Percentiles rank a stretch among this genome's conserved stretches.
phyloP scores from a whole-genome alignment of 2,329 filamentous ascomycete species.

The Hymenoscyphus scutula region DNA sequence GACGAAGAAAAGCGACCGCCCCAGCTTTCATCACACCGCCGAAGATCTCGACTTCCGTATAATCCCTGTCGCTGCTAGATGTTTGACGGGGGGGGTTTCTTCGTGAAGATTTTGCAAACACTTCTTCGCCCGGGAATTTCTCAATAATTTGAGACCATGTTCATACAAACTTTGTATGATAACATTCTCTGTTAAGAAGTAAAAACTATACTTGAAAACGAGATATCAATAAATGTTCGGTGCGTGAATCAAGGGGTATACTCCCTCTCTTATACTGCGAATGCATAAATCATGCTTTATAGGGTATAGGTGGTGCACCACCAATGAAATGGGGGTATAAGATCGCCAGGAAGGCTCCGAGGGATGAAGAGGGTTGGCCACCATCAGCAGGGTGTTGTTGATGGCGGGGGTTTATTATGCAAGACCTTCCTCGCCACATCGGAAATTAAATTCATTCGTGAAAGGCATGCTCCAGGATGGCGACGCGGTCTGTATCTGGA shows the following conservation, averaged over 20 bases:
- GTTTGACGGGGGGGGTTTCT: not conserved
- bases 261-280: conserved; percentile 13
- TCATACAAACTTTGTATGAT: conserved; percentile 9
- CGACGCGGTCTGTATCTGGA: conserved; percentile 4
- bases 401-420: conserved; percentile 14
- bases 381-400: not conserved
- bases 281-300: conserved; percentile 21
- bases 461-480: conserved; percentile 3
- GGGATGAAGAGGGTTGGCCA: conserved; percentile 4
- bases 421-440: conserved; percentile 12
- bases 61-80: not conserved
- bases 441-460: conserved; percentile 14
- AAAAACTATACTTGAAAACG: not conserved
- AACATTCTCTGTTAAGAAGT: conserved; percentile 4
- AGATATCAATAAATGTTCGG: not conserved
- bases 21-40: conserved; percentile 8
- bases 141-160: not conserved
- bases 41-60: conserved; percentile 1
- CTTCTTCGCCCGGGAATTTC: not conserved
- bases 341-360: conserved; percentile 11
- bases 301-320: conserved; percentile 15
- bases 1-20: not conserved
- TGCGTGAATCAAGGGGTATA: conserved; percentile 2
- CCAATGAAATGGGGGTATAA: conserved; percentile 13
- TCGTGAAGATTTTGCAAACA: not conserved